phyloP scores from a whole-genome alignment of 2,329 filamentous ascomycete genomes.

The Bertia moriformis region DNA sequence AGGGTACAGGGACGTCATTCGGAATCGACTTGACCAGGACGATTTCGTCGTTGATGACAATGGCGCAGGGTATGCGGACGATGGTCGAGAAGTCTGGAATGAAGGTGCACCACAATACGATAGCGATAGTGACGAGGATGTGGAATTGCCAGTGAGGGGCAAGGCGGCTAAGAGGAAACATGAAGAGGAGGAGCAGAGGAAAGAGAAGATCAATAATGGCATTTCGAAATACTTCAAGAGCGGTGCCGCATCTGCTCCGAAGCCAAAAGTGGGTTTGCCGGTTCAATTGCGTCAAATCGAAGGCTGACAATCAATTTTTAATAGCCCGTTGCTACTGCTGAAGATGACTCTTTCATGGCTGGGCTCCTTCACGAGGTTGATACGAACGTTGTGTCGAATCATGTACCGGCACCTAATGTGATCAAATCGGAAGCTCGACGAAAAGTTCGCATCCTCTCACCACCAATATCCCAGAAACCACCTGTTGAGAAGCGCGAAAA shows the following conservation, averaged over 20 bases:
- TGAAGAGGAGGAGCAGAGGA: constrained; percentile 72
- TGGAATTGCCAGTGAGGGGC: constrained; percentile 31
- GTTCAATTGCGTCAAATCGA: not conserved
- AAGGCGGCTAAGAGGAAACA: constrained; percentile 67
- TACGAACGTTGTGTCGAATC: constrained; percentile 49
- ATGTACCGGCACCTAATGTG: constrained; percentile 33
- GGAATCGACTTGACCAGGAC: constrained; percentile 76
- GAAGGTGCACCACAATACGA: constrained; percentile 42
- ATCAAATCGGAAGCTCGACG: constrained; percentile 64
- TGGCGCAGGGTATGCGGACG: constrained; percentile 89
- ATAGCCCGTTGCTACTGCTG: constrained; percentile 52
- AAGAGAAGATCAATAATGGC: constrained; percentile 75
- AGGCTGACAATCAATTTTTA: not conserved
- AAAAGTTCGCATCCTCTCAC: constrained; percentile 68
- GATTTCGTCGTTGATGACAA: constrained; percentile 99
- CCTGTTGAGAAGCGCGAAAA: constrained; percentile 41
- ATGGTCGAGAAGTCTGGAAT: constrained; percentile 90
- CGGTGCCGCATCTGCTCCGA: constrained; percentile 52
- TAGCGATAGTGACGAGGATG: constrained; percentile 65
- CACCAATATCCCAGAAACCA: constrained; percentile 37
- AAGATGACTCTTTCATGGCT: constrained; percentile 76
- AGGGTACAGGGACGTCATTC: constrained; percentile 90
- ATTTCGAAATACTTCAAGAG: constrained; percentile 92
- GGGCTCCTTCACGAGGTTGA: constrained; percentile 80
- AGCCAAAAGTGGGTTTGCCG: constrained; percentile 53